Evolutionary conservation across 352 stramenopile species (phyloP).

Genomic region (Pythium angustatum): DNA sequence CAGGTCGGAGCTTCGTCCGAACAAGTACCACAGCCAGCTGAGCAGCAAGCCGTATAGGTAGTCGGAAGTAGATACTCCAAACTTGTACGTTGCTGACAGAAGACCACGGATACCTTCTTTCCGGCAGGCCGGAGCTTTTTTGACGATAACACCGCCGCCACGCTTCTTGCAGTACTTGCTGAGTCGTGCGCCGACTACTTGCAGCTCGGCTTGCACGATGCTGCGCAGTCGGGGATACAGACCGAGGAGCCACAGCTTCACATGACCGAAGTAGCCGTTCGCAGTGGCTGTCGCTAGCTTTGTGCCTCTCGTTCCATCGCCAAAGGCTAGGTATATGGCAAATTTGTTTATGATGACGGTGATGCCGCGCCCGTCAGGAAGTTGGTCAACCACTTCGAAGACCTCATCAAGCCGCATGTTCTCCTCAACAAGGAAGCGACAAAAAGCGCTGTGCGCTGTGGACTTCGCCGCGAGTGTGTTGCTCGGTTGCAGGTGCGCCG

Average conservation of each 20-base stretch:
- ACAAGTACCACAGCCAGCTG: too few species aligned
- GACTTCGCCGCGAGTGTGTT: constrained; percentile 1
- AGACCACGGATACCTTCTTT: too few species aligned
- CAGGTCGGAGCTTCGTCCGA: too few species aligned
- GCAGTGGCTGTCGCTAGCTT: not conserved
- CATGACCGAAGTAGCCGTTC: constrained; percentile 3
- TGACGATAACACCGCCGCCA: too few species aligned
- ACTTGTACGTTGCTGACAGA: too few species aligned
- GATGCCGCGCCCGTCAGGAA: not conserved
- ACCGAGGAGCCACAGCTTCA: not conserved
- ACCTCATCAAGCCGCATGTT: not conserved
- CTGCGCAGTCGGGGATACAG: not conserved
- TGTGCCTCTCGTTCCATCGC: not conserved
- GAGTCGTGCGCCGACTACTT: not conserved
- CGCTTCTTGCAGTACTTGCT: too few species aligned
- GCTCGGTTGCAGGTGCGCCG: not conserved
- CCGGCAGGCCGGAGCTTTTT: too few species aligned
- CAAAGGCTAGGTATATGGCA: constrained; percentile 2
- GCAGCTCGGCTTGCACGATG: not conserved
- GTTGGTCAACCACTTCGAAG: not conserved
- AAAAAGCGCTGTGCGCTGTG: not conserved
- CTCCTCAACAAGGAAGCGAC: not conserved
- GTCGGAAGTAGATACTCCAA: too few species aligned
- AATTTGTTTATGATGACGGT: not conserved
- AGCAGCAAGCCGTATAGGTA: too few species aligned